Base-by-base conservation (phyloP, 768 basidiomycete genomes). In the Arthromyces matolae region DNA sequence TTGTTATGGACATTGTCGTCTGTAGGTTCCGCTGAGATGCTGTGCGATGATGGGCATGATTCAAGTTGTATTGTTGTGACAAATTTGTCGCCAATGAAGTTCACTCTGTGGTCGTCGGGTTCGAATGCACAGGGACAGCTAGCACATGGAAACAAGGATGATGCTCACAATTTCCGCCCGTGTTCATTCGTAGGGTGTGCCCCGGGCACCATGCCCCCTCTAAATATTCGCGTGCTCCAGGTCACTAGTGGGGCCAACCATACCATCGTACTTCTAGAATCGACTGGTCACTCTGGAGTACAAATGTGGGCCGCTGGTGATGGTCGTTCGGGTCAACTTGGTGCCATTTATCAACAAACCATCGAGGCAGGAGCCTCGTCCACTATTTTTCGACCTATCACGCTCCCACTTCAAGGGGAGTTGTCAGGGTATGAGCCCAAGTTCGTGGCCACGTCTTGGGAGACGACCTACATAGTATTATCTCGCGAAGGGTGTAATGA, bases 231-330 rank as follows among this genome's bases (percentile, higher is more conserved):
- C 36, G 62, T 92, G 19, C 12, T 76, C 7, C 64, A 80, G 18
- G 61, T 95, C 53, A 78, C 77, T 1, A 77, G 77, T 38, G 87
- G 93, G 1, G 84, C 89, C 2, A 91, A 89, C 52, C 93, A 95
- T 59, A 84, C 92, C 0, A 63, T 95, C 0, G 61, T 82, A 6
- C 73, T 95, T 10, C 61, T 89, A n/a, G 68, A 71, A 48, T 23
- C 42, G 7, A 49, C 50, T 32, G 61, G 58, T 10, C 24, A 14
- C 23, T 37, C 27, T 12, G 53, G 41, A 1, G 61, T 52, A 10
- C 73, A 79, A 42, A 61, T 93, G 5, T 90, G 88, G 81, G 89
- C 83, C 0, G 79, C 79, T 47, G 93, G 93, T 3, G 84, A 87
- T 47, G 84, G 85, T 18, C 61, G 69, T 1, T 68, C 64, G 42